These are phyloP conservation scores for Globisporangium emineosum DNA, from an alignment of 352 stramenopile genomes.

Conservation along the genomic window DNA sequence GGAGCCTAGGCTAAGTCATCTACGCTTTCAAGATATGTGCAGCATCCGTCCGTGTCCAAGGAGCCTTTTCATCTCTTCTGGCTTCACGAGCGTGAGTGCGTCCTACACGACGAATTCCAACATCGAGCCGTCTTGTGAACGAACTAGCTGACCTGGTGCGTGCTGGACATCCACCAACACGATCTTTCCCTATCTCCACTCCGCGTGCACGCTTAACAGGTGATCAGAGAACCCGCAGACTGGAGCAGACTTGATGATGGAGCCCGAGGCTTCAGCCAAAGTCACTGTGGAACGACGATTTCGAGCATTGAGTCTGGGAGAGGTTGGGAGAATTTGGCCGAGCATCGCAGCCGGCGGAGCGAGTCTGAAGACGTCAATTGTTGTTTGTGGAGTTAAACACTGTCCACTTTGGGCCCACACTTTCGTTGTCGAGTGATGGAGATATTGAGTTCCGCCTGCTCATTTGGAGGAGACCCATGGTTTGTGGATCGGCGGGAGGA, in stretches of 20 bases:
- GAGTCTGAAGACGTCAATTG: background rate
- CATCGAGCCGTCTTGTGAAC: background rate
- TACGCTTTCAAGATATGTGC: slow-evolving; percentile 5
- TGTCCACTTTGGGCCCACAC: background rate
- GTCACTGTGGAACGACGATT: background rate
- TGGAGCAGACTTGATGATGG: background rate
- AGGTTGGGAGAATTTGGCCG: background rate
- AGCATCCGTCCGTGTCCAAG: background rate
- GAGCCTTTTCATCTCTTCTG: background rate
- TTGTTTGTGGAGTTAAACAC: background rate
- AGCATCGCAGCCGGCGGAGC: background rate
- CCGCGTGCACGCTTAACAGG: background rate
- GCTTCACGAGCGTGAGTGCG: background rate
- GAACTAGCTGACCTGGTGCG: background rate
- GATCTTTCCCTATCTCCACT: slow-evolving; percentile 1
- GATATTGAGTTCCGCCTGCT: background rate
- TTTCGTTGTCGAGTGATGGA: background rate
- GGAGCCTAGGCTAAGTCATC: no score
- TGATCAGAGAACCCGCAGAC: background rate
- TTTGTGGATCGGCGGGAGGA: slow-evolving; percentile 8
- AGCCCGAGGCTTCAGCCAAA: background rate
- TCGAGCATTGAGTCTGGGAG: background rate
- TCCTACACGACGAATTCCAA: slow-evolving; percentile 1
- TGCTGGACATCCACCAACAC: background rate
- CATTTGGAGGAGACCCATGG: slow-evolving; percentile 16